phyloP scores from a whole-genome alignment of 306 rosid species.

The Pyrus betulifolia region DNA sequence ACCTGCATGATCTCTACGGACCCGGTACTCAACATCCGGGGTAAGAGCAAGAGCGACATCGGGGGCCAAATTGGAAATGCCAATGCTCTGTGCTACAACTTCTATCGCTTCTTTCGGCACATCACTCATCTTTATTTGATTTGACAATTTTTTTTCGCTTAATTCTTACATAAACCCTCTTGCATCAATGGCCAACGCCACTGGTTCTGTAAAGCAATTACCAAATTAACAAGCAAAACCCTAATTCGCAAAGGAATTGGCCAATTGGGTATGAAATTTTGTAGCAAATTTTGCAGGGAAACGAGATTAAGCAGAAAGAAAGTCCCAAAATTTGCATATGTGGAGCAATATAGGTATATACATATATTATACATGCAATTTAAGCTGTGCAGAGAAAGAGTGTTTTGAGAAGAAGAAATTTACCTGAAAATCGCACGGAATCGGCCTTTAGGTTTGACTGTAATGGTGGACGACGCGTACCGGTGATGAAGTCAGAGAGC shows the following conservation, averaged over 20 bases:
- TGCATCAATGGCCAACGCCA: background rate
- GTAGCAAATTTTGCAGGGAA: background rate
- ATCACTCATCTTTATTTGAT: constrained; percentile 39
- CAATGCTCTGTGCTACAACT: constrained; percentile 83
- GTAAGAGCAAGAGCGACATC: constrained; percentile 75
- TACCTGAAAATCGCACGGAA: constrained; percentile 2
- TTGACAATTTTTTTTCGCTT: background rate
- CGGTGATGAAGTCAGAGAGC: background rate
- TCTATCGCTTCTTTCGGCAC: constrained; percentile 89
- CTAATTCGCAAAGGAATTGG: background rate
- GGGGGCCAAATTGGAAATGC: constrained; percentile 63
- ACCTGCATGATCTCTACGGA: constrained; percentile 98
- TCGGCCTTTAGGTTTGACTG: background rate
- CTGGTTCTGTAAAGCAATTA: background rate
- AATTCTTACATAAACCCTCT: background rate
- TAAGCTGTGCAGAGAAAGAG: background rate
- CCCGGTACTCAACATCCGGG: constrained; percentile 86
- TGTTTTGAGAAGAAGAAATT: background rate
- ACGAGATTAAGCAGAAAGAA: background rate
- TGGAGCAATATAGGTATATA: background rate
- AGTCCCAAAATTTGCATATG: background rate
- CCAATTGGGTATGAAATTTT: background rate
- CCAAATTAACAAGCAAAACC: background rate
- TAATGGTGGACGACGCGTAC: background rate
- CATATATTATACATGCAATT: background rate